Conservation (phyloP, 108 stramenopile species). For the Skeletonema marinoi region DNA sequence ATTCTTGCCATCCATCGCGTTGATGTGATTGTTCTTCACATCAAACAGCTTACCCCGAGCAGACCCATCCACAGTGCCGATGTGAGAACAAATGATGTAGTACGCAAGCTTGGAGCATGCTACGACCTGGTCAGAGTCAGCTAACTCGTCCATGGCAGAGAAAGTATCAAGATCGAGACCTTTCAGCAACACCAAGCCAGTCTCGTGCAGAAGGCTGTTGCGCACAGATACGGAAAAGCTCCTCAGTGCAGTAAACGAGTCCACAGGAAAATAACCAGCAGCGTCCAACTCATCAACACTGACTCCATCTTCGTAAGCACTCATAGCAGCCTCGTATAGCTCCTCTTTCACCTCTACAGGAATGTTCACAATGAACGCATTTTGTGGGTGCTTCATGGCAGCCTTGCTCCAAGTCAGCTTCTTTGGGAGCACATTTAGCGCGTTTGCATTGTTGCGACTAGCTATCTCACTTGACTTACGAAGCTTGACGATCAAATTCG, state of each 20-base stretch:
- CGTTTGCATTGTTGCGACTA: neutral
- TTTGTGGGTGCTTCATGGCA: neutral
- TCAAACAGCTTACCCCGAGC: constrained; percentile 16
- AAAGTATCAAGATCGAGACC: constrained; percentile 11
- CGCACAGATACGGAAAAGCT: neutral
- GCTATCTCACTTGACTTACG: neutral
- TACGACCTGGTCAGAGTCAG: neutral
- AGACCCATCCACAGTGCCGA: constrained; percentile 13
- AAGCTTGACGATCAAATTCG: neutral
- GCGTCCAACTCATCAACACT: neutral
- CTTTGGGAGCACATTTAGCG: constrained; percentile 6
- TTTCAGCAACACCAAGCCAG: constrained; percentile 13
- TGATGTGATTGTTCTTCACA: constrained; percentile 2
- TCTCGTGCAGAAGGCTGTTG: constrained; percentile 4
- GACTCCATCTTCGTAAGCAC: neutral
- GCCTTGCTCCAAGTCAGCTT: constrained; percentile 12
- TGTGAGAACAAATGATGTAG: constrained; percentile 7
- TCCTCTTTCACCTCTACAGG: constrained; percentile 6
- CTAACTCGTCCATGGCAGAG: neutral
- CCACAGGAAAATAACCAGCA: constrained; percentile 1
- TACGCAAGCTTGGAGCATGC: constrained; percentile 20
- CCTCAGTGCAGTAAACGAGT: constrained; percentile 2
- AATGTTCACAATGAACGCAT: constrained; percentile 4
- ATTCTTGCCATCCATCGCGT: neutral
- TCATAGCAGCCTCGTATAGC: neutral